Conservation (phyloP, 371 early-diverging fungal species). For the Mucor racemosus region DNA sequence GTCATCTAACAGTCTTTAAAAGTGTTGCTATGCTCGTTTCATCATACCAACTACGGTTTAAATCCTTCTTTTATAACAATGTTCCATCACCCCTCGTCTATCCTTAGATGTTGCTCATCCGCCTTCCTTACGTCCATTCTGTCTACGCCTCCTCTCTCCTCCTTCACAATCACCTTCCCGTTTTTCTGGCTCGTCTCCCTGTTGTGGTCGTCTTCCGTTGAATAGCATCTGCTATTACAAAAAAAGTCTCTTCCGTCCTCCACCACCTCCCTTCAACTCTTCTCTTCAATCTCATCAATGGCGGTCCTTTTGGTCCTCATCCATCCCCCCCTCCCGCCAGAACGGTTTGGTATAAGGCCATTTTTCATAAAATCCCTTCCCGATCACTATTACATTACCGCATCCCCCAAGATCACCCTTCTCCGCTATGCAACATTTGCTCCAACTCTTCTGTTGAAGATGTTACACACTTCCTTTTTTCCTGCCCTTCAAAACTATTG, state of each 20-base stretch:
- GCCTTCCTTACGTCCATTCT: not conserved
- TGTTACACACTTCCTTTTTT: not conserved
- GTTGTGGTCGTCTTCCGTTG: not conserved
- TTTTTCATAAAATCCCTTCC: not conserved
- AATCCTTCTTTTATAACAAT: not conserved
- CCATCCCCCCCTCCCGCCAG: not conserved
- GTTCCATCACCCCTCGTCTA: not conserved
- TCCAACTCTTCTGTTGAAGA: not conserved
- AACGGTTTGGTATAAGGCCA: not conserved
- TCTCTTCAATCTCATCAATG: not conserved
- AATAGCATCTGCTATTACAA: not conserved
- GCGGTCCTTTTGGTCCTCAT: not conserved
- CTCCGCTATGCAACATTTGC: not conserved
- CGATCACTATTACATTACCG: not conserved
- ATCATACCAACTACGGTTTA: not conserved
- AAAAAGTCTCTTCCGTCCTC: not conserved
- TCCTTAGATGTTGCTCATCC: not conserved
- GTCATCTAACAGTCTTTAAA: no score
- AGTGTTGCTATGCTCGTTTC: no score
- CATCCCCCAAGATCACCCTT: not conserved
- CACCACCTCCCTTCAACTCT: not conserved
- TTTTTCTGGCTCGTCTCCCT: not conserved
- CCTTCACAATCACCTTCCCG: not conserved
- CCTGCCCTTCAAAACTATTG: not conserved
- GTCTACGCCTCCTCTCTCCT: not conserved